Evolutionary conservation across 805 yeast species (phyloP).

Genomic region (Maudiozyma serrabonitensis): DNA sequence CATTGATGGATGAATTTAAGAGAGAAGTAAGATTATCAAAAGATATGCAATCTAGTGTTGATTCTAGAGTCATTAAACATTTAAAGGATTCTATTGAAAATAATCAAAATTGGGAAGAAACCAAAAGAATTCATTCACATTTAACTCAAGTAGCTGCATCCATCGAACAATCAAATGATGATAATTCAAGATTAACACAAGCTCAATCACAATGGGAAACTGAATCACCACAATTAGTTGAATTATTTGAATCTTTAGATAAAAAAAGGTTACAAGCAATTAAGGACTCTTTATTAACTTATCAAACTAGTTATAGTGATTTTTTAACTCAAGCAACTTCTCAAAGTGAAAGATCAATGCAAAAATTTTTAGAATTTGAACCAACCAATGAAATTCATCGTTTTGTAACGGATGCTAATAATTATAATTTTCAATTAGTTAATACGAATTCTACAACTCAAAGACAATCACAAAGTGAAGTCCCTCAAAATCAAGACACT

Average conservation of each 20-base stretch:
- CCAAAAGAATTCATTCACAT: conserved; percentile 37
- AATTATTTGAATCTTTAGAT: conserved; percentile 66
- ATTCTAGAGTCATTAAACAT: conserved; percentile 46
- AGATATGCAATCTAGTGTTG: conserved; percentile 37
- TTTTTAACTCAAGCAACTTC: conserved; percentile 35
- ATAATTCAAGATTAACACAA: conserved; percentile 32
- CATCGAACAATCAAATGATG: conserved; percentile 33
- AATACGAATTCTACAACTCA: background rate
- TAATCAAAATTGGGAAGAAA: conserved; percentile 47
- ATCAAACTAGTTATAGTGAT: conserved; percentile 52
- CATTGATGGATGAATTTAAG: conserved; percentile 33
- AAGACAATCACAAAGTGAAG: background rate
- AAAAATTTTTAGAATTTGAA: conserved; percentile 52
- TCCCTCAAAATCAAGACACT: background rate
- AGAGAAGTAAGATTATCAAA: conserved; percentile 44
- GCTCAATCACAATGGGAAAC: conserved; percentile 61
- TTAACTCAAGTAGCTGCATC: conserved; percentile 36
- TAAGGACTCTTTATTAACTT: conserved; percentile 57
- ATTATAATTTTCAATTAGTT: conserved; percentile 15
- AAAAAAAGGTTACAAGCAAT: conserved; percentile 48
- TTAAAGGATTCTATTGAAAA: conserved; percentile 43
- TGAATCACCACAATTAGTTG: conserved; percentile 68
- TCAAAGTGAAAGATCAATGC: conserved; percentile 54
- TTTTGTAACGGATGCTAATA: conserved; percentile 37
- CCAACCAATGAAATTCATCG: conserved; percentile 52